Evolutionary conservation across 2,329 filamentous ascomycete species (phyloP), one percentile per base, ranked within the genome.

Genomic region (Claviceps africana): DNA sequence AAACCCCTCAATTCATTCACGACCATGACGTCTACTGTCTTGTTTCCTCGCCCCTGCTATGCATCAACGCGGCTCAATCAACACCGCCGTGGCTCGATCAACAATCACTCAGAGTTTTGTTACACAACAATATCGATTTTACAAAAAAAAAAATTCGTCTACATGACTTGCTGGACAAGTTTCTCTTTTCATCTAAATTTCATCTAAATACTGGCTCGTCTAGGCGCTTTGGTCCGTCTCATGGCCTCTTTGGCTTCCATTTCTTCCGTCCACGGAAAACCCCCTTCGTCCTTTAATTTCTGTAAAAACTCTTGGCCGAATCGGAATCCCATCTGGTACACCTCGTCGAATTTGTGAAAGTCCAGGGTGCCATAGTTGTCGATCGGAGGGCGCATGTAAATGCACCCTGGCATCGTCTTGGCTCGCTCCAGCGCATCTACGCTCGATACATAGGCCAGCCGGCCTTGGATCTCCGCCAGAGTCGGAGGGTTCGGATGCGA

Each of bases 281-380:
- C 77, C 0, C 91, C 91, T 60, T 94, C 77, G 40, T 86, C 86
- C 63, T 82, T 83, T 65, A 97, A 71, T 59, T 82, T 77, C 51
- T 81, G 80, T 57, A 98, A 67, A 64, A 85, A 96, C 51, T 88
- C 81, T 65, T 85, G 84, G 4, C 89, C 93, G 63, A 83, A 98
- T 51, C 79, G 76, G 68, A 95, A 95, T 1, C 93, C 94, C 11
- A 96, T 77, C 59, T 85, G 77, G 62, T 94, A 95, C 51, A 98
- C 91, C 74, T 98, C 94, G 62, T 97, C 91, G 67, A 98, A 98
- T 67, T 95, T 96, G 56, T 83, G 87, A 72, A 98, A 98, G 54
- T 98, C 93, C 31, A 98, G 72, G 1, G 93, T 98, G 4, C 90
- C 93, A 60, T 95, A 98, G 1, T 81, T 77, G 63, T 97, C 93